Evolutionary conservation across 768 basidiomycete species (phyloP).

Genomic region (Rhodosporidiobolus odoratus): DNA sequence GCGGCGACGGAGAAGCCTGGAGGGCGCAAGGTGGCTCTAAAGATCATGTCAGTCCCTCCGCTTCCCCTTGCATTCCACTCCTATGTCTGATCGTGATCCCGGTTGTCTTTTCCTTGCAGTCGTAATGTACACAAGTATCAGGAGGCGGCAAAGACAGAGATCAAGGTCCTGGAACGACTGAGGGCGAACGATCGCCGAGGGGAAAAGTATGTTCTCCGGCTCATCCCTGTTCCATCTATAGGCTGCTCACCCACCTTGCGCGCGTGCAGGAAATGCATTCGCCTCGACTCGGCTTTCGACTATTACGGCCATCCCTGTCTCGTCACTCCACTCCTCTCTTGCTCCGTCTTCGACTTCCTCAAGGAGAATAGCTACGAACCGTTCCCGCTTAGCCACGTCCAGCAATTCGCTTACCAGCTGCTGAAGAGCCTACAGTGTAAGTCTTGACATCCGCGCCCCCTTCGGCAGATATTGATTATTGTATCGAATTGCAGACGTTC

Average conservation of each 20-base stretch:
- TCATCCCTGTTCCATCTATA: slow-evolving; percentile 40
- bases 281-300: slow-evolving; percentile 89
- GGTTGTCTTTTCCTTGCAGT: slow-evolving; percentile 8
- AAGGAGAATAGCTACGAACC: slow-evolving; percentile 96
- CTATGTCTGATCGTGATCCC: neutral
- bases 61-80: too few species aligned
- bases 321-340: slow-evolving; percentile 88
- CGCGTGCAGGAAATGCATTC: slow-evolving; percentile 83
- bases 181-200: slow-evolving; percentile 83
- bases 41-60: slow-evolving; percentile 61
- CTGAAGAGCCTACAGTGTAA: slow-evolving; percentile 88
- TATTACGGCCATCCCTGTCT: slow-evolving; percentile 96
- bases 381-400: slow-evolving; percentile 93
- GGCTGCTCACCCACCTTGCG: neutral
- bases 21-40: slow-evolving; percentile 80
- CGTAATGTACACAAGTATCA: slow-evolving; percentile 97
- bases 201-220: slow-evolving; percentile 62
- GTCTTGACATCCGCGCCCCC: too few species aligned
- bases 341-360: slow-evolving; percentile 97
- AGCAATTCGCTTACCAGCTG: slow-evolving; percentile 86
- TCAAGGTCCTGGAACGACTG: slow-evolving; percentile 85
- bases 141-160: slow-evolving; percentile 96
- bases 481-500: slow-evolving; percentile 47
- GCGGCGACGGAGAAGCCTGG: slow-evolving; percentile 78
- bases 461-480: too few species aligned